Evolutionary conservation across 2,329 filamentous ascomycete genomes (phyloP), one percentile per base, ranked within the genome.

Genomic region (Fusarium sp.): DNA sequence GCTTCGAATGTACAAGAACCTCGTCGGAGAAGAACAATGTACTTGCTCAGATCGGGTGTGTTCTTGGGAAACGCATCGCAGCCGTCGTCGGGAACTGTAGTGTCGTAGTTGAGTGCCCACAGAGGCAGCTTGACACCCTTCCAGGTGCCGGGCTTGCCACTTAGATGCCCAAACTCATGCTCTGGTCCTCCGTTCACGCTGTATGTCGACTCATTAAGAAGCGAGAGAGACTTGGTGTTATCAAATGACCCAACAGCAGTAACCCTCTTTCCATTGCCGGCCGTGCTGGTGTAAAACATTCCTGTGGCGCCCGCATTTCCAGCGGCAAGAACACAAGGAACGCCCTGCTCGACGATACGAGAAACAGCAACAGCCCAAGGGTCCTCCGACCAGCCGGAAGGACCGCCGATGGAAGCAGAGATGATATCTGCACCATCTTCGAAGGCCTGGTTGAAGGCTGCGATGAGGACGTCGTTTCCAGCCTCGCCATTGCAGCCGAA

Each of bases 381-480:
- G 15, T 85, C 82, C 62, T 85, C 82, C 3, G 80, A 77, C 84
- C 84, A 88, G 14, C 86, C 86, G 0, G 78, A 80, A 0, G 81
- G 69, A 0, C 80, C 80, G n/a, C 85, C 84, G 42, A 88, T 82
- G 4, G 84, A 86, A 2, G 83, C 80, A 2, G 83, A 86, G 71
- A 88, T 87, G 65, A 88, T 83, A 68, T 88, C 78, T 34, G 83
- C 83, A 32, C 85, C 86, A n/a, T 83, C 86, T 70, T 89, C 83
- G 66, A 83, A 88, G 0, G 88, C 88, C 70, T 81, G 82, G 76
- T 86, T 84, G 72, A 85, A 89, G 2, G 87, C 86, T 10, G 82
- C 82, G 42, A 89, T 86, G 50, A 90, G 75, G 10, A 89, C 78
- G 59, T 89, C 88, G 68, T 85, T 84, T 15, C 76, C 74, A n/a